Evolutionary conservation across 1,139 yeast species (phyloP).

Genomic region (Wickerhamomyces sp.): DNA sequence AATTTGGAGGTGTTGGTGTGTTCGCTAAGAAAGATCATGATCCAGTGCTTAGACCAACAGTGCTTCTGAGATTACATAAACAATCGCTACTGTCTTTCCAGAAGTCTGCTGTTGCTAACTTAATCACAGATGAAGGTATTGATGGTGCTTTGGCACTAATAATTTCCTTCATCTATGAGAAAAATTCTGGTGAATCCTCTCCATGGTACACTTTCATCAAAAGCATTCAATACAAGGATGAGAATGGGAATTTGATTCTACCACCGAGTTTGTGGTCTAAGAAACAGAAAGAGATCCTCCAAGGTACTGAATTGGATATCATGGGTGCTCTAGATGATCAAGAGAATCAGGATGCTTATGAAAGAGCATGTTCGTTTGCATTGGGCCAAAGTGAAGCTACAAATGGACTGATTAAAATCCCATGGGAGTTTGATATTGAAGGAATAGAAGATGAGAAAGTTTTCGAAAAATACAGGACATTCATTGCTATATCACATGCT

Average conservation of each 20-base stretch:
- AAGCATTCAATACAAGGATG: slow-evolving; percentile 36
- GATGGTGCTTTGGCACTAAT: slow-evolving; percentile 67
- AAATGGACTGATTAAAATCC: slow-evolving; percentile 14
- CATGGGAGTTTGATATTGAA: slow-evolving; percentile 21
- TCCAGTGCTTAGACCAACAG: slow-evolving; percentile 20
- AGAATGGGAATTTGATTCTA: slow-evolving; percentile 29
- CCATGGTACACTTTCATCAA: slow-evolving; percentile 74
- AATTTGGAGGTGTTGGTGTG: slow-evolving; percentile 70
- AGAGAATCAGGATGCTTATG: slow-evolving; percentile 53
- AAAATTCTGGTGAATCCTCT: slow-evolving; percentile 44
- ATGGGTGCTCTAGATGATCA: slow-evolving; percentile 56
- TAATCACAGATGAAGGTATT: slow-evolving; percentile 54
- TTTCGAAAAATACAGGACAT: slow-evolving; percentile 30
- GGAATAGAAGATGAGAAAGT: slow-evolving; percentile 14
- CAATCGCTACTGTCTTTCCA: slow-evolving; percentile 48
- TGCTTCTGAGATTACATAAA: slow-evolving; percentile 39
- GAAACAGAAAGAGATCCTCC: slow-evolving; percentile 40
- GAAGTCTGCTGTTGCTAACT: slow-evolving; percentile 62
- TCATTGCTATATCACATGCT: slow-evolving; percentile 50
- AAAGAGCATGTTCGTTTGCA: slow-evolving; percentile 50
- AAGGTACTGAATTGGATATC: slow-evolving; percentile 64
- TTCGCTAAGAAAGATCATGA: slow-evolving; percentile 44
- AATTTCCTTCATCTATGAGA: slow-evolving; percentile 69
- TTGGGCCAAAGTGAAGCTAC: slow-evolving; percentile 14
- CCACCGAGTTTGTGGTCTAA: slow-evolving; percentile 69